Evolutionary conservation across 1,284 basidiomycete genomes (phyloP).

Genomic region (Omphalotus olearius): DNA sequence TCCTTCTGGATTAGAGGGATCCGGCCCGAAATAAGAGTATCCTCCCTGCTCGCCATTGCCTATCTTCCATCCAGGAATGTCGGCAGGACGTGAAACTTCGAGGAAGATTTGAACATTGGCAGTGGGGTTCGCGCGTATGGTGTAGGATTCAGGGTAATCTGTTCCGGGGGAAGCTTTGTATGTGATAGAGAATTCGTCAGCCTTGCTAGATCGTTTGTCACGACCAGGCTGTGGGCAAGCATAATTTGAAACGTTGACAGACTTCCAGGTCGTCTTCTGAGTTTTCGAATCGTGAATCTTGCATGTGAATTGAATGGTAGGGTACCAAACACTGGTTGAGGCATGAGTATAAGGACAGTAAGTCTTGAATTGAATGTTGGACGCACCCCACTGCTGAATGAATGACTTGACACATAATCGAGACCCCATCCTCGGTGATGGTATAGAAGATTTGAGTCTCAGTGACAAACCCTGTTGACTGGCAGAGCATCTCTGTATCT

Average conservation of each 20-base stretch:
- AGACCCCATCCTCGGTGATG: slow-evolving; percentile 78
- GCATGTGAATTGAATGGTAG: slow-evolving; percentile 94
- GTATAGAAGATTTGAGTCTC: slow-evolving; percentile 94
- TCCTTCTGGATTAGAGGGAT: slow-evolving; percentile 75
- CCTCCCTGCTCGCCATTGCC: slow-evolving; percentile 88
- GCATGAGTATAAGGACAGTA: slow-evolving; percentile 3
- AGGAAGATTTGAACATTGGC: slow-evolving; percentile 81
- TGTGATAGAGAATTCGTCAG: slow-evolving; percentile 85
- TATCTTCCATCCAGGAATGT: slow-evolving; percentile 87
- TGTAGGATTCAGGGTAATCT: slow-evolving; percentile 73
- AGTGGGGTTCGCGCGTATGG: slow-evolving; percentile 77
- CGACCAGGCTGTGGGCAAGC: slow-evolving; percentile 65
- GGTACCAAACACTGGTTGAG: slow-evolving; percentile 65
- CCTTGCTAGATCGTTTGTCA: slow-evolving; percentile 87
- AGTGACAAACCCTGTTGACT: slow-evolving; percentile 76
- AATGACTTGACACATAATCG: slow-evolving; percentile 89
- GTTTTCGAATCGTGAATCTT: slow-evolving; percentile 85
- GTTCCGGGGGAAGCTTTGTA: slow-evolving; percentile 62
- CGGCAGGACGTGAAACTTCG: slow-evolving; percentile 64
- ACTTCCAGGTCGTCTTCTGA: slow-evolving; percentile 82
- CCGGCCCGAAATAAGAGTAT: slow-evolving; percentile 85
- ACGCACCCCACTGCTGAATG: slow-evolving; percentile 93
- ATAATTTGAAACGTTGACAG: slow-evolving; percentile 86
- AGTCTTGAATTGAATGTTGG: slow-evolving; percentile 13
- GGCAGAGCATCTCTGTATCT: slow-evolving; percentile 83